Conservation (phyloP, 75 land plant species). For the Pinus taeda region DNA sequence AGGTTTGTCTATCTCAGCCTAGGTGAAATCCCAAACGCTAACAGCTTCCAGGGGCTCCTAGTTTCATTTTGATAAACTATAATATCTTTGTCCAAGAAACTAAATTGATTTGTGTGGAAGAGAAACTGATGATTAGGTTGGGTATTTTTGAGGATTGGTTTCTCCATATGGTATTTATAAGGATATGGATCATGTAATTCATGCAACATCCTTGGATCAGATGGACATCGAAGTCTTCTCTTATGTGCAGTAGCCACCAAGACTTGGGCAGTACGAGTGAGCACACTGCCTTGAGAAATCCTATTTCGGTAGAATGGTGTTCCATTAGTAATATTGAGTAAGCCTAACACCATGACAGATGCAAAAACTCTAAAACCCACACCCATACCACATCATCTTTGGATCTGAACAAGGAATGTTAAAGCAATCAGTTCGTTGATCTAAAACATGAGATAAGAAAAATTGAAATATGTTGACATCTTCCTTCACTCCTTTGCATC, state of each 20-base stretch:
- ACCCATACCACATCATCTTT: conserved; percentile 73
- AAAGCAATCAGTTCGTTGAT: conserved; percentile 65
- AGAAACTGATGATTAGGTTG: conserved; percentile 12
- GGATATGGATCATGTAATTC: conserved; percentile 15
- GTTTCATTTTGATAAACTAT: conserved; percentile 9
- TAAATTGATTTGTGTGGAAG: conserved; percentile 54
- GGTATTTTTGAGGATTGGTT: no score
- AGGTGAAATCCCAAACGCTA: no score
- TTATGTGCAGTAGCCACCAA: conserved; percentile 65
- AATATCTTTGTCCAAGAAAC: conserved; percentile 49
- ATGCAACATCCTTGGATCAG: conserved; percentile 33
- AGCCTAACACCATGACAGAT: conserved; percentile 69
- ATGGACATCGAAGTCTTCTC: conserved; percentile 48
- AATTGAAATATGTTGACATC: conserved; percentile 72
- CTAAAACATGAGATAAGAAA: conserved; percentile 67
- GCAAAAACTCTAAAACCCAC: conserved; percentile 87
- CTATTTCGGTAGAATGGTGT: conserved; percentile 62
- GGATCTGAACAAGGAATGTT: conserved; percentile 62
- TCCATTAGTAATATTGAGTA: conserved; percentile 59
- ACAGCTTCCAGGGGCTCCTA: conserved; percentile 20
- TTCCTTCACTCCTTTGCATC: conserved; percentile 44
- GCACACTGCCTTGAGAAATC: conserved; percentile 79
- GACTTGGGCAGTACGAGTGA: conserved; percentile 80
- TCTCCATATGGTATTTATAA: no score
- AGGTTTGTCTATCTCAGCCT: no score